These are phyloP conservation scores for Globisporangium recalcitrans DNA, from an alignment of 352 stramenopile genomes.

Conservation along the genomic window DNA sequence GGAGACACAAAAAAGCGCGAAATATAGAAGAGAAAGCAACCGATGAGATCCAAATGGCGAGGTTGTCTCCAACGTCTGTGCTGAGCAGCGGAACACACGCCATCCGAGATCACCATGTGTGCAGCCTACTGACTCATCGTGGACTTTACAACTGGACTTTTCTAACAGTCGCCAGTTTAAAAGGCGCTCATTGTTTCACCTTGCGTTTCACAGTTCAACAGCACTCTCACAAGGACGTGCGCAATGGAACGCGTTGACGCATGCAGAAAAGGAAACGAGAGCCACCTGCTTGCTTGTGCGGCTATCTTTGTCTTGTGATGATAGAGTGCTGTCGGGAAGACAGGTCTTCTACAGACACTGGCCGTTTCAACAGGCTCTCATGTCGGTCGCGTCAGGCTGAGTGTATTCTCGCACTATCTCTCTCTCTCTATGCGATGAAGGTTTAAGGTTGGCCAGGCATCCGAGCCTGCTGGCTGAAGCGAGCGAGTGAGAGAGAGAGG, in stretches of 20 bases:
- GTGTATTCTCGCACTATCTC: too few relatives aligned
- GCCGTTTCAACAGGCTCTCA: too few relatives aligned
- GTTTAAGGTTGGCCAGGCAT: background rate
- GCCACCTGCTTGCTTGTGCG: background rate
- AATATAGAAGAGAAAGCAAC: too few relatives aligned
- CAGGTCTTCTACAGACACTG: background rate
- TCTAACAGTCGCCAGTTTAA: too few relatives aligned
- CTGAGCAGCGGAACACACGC: background rate
- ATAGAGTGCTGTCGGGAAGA: too few relatives aligned
- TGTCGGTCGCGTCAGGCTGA: too few relatives aligned
- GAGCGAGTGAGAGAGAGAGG: background rate
- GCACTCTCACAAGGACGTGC: background rate
- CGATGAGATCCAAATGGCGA: too few relatives aligned
- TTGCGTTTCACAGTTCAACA: background rate
- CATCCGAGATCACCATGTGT: background rate
- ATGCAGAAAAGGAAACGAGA: background rate
- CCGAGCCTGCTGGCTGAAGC: background rate
- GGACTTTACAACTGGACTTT: background rate
- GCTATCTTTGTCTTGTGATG: background rate
- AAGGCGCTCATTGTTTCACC: background rate
- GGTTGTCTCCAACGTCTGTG: too few relatives aligned
- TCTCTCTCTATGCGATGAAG: too few relatives aligned
- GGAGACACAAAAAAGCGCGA: too few relatives aligned
- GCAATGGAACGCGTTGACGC: background rate
- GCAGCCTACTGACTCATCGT: background rate